phyloP scores from a whole-genome alignment of 306 rosid species.

The Prunus armeniaca region DNA sequence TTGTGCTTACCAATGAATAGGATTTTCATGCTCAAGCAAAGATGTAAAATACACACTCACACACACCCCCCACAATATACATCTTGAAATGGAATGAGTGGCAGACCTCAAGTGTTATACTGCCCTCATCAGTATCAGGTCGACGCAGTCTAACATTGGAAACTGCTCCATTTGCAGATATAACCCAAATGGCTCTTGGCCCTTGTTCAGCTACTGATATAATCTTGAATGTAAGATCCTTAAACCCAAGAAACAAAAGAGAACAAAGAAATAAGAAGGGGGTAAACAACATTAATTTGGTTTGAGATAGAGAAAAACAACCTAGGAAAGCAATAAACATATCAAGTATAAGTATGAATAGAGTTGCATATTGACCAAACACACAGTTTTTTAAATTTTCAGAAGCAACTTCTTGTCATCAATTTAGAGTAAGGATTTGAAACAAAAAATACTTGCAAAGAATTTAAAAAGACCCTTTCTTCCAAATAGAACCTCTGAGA shows the following conservation, averaged over 20 bases:
- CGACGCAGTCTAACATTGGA: conserved; percentile 75
- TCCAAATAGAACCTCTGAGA: neutral
- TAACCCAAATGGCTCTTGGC: conserved; percentile 76
- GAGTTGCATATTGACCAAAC: neutral
- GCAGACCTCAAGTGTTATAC: conserved; percentile 69
- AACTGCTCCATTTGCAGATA: conserved; percentile 74
- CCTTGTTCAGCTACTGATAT: conserved; percentile 73
- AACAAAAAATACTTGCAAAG: neutral
- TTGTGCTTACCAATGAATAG: too few relatives aligned
- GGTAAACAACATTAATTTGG: conserved; percentile 11
- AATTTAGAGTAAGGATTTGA: neutral
- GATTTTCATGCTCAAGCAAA: neutral
- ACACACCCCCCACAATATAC: neutral
- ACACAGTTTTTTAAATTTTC: neutral
- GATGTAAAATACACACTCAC: neutral
- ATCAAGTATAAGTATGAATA: neutral
- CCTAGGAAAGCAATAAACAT: neutral
- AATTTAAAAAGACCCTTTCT: neutral
- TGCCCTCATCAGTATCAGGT: conserved; percentile 70
- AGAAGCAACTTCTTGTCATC: neutral
- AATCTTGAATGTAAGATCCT: conserved; percentile 78
- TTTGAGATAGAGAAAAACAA: neutral
- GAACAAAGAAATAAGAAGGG: neutral
- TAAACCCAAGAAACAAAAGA: conserved; percentile 21
- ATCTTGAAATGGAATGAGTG: conserved; percentile 12